Conservation (phyloP, 495 filamentous ascomycete species). For the Penicillium atrosanguineum region DNA sequence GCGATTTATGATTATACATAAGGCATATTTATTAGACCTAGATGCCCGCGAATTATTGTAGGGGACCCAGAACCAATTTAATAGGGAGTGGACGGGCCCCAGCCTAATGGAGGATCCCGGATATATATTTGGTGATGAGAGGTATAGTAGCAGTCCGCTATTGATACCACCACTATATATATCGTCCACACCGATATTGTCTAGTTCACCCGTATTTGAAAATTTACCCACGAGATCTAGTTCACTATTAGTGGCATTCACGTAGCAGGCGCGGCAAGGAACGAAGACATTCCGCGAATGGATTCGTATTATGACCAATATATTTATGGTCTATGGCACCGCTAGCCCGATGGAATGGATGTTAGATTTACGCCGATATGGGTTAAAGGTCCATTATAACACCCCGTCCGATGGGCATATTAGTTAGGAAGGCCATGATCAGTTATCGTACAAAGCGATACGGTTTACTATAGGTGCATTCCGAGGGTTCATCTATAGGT, state of each 20-base stretch:
- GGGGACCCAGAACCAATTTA: not conserved
- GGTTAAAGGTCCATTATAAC: slow-evolving; percentile 32
- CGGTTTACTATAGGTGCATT: slow-evolving; percentile 13
- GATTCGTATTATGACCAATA: not conserved
- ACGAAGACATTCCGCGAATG: not conserved
- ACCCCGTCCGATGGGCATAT: slow-evolving; percentile 10
- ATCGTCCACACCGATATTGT: no score
- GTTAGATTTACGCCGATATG: slow-evolving; percentile 27
- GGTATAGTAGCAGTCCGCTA: not conserved
- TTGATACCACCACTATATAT: no score
- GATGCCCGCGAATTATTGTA: not conserved
- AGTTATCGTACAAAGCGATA: slow-evolving; percentile 8
- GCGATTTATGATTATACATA: not conserved
- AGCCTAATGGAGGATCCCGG: not conserved
- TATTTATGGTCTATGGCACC: slow-evolving; percentile 11
- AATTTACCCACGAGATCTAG: no score
- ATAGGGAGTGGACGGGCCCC: not conserved
- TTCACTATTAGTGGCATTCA: not conserved
- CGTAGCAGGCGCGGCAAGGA: not conserved
- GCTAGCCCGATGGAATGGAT: slow-evolving; percentile 13
- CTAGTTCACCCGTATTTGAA: no score
- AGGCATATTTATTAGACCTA: not conserved
- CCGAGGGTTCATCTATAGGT: slow-evolving; percentile 7
- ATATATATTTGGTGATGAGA: slow-evolving; percentile 1
- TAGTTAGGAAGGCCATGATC: slow-evolving; percentile 1